Percentiles rank a stretch among this genome's conserved stretches.
Evolutionary conservation across 306 rosid species (phyloP).

Genomic region (Alnus rubra): DNA sequence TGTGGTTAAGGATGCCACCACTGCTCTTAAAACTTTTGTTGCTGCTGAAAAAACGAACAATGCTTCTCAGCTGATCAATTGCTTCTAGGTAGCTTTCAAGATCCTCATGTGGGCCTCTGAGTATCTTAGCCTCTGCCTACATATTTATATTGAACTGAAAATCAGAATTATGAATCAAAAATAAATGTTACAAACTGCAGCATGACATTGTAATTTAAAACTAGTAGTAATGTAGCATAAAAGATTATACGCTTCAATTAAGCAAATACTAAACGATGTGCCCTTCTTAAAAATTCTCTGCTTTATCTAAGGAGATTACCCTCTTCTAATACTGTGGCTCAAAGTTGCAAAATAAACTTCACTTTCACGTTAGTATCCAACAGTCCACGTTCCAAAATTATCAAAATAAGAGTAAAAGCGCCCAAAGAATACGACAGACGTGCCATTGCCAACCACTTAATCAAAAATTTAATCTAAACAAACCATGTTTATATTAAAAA

Average conservation of each 20-base stretch:
- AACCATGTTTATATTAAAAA: background rate
- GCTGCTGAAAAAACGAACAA: constrained; percentile 61
- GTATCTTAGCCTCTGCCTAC: constrained; percentile 96
- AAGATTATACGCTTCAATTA: too few species aligned
- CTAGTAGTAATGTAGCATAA: too few species aligned
- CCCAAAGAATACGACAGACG: background rate
- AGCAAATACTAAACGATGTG: too few species aligned
- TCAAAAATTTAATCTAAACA: background rate
- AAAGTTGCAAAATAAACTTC: background rate
- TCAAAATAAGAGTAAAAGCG: background rate
- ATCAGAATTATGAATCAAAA: background rate
- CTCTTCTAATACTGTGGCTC: background rate
- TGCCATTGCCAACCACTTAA: background rate
- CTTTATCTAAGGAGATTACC: background rate
- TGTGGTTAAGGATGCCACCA: constrained; percentile 62
- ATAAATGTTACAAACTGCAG: background rate
- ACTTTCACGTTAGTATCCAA: constrained; percentile 3
- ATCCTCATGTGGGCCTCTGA: constrained; percentile 95
- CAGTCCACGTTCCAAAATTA: constrained; percentile 1
- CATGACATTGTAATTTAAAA: background rate
- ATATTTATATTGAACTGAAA: constrained; percentile 17
- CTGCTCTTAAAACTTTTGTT: constrained; percentile 59
- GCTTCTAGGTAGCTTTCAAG: constrained; percentile 91
- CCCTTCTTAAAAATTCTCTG: background rate
- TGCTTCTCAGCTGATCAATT: constrained; percentile 66